A percentile compares a stretch with the other conserved stretches of the same genome.
Conservation (phyloP, 2,329 filamentous ascomycete genomes). For the Epicoccum sorghinum region DNA sequence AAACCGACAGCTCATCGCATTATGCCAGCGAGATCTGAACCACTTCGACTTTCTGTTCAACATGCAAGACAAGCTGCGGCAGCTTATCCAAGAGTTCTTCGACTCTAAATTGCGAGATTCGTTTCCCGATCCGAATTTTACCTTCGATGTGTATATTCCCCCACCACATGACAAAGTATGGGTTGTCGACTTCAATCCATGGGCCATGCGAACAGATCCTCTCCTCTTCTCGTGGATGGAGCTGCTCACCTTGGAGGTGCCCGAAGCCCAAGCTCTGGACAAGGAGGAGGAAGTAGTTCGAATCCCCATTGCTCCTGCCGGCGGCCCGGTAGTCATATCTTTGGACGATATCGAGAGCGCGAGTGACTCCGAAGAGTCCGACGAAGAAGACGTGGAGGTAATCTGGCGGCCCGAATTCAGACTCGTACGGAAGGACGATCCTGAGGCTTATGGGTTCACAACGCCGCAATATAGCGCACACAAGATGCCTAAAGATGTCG, state of each 20-base stretch:
- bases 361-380: constrained; percentile 31
- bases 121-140: constrained; percentile 84
- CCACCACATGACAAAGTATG: constrained; percentile 75
- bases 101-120: constrained; percentile 72
- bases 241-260: constrained; percentile 73
- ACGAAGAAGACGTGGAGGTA: constrained; percentile 59
- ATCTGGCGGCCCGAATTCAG: constrained; percentile 76
- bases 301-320: constrained; percentile 14
- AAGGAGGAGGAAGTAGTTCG: constrained; percentile 39
- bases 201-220: constrained; percentile 87
- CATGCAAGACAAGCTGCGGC: constrained; percentile 69
- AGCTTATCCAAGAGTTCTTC: constrained; percentile 79
- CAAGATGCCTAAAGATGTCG: constrained; percentile 92
- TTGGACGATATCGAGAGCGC: constrained; percentile 6
- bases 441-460: constrained; percentile 84
- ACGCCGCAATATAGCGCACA: constrained; percentile 91
- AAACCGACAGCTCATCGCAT: constrained; percentile 76
- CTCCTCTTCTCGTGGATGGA: constrained; percentile 90
- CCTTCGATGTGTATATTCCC: constrained; percentile 92
- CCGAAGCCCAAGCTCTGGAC: constrained; percentile 28
- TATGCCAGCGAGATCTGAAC: constrained; percentile 89
- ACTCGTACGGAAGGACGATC: constrained; percentile 81
- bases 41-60: constrained; percentile 81
- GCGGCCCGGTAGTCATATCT: constrained; percentile 4
- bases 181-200: constrained; percentile 94